Conservation (phyloP, 106 monocot genomes). For the Dioscorea alata region DNA sequence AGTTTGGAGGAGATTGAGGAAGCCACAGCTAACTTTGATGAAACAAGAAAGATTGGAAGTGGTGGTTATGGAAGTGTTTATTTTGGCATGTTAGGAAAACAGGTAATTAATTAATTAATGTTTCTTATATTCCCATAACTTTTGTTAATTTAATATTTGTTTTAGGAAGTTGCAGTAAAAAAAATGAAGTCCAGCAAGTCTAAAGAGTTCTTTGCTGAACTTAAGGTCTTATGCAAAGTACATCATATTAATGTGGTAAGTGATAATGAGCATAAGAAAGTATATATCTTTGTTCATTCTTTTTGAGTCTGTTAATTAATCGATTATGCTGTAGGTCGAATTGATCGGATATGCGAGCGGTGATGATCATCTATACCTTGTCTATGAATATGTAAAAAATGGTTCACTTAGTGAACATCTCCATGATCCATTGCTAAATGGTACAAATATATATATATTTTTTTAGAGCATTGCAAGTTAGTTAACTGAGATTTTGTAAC, state of each 20-base stretch:
- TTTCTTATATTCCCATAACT: no score
- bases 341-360: constrained; percentile 45
- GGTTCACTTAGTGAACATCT: constrained; percentile 51
- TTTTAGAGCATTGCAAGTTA: background rate
- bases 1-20: constrained; percentile 26
- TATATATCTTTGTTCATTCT: no score
- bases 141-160: background rate
- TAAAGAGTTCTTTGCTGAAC: constrained; percentile 54
- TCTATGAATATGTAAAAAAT: constrained; percentile 49
- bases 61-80: constrained; percentile 52
- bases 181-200: constrained; percentile 50
- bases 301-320: background rate
- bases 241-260: constrained; percentile 60
- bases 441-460: constrained; percentile 8
- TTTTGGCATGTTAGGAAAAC: constrained; percentile 31
- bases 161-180: constrained; percentile 50
- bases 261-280: background rate
- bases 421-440: constrained; percentile 51
- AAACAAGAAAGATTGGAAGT: constrained; percentile 41
- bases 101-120: constrained; percentile 14
- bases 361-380: constrained; percentile 39
- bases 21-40: constrained; percentile 41
- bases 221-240: constrained; percentile 52
- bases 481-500: background rate
- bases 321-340: constrained; percentile 23